Base-by-base conservation (phyloP, 441 rosid species). In the Metrosideros polymorpha region DNA sequence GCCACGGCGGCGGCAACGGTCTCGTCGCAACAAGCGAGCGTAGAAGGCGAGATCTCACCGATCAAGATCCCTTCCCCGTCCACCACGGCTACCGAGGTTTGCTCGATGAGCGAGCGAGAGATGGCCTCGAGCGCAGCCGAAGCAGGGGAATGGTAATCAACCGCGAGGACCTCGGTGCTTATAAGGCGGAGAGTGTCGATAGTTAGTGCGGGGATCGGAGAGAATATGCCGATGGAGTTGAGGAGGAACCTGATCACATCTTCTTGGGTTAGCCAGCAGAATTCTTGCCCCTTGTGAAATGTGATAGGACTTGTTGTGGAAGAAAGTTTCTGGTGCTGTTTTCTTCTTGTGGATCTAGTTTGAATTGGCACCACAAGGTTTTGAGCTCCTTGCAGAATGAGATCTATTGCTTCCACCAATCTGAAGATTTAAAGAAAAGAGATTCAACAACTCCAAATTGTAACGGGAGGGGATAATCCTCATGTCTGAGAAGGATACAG, bases 221-320 rank as follows among this genome's bases (percentile, higher is more conserved):
- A 93, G 91, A 98, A 96, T 42, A 93, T 90, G 59, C 93, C 94
- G 13, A 98, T 96, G 47, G 94, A 96, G 88, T 93, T 91, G 17
- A 98, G 93, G 79, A 96, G 93, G 97, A 94, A 98, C 35, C 98
- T 85, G 89, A 96, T 88, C 42, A 96, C 90, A 90, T 98, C 99
- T 91, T 98, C 99, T 86, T 95, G 98, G 42, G 98, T 94, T 56
- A 97, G 82, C 99, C 99, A 96, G 89, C 99, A 97, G 91, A 91
- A 97, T 86, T 96, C 96, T 2, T 85, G 89, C 86, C 93, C 94
- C 66, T 92, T 77, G 88, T 91, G 93, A 87, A 86, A 82, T 8
- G 92, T 90, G 75, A 89, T 89, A 12, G 79, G 87, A 35, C 83
- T 76, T 27, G 91, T 83, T 29, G 86, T 5, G 49, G 79, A 39